phyloP scores from a whole-genome alignment of 2,329 filamentous ascomycete genomes.

The Alternaria ethzedia region DNA sequence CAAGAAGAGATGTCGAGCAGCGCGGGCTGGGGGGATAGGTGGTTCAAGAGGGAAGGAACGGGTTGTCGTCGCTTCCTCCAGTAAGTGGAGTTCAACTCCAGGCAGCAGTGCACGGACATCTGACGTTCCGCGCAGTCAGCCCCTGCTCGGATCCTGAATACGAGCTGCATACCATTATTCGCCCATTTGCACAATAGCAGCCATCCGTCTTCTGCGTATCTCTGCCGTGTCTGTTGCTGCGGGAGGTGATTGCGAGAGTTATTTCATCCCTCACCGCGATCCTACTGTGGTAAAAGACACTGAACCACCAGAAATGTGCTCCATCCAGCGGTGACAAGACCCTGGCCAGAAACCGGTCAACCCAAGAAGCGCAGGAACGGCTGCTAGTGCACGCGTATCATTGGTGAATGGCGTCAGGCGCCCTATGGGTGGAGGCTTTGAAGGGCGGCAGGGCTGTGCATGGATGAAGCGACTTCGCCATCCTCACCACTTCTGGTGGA shows the following conservation, averaged over 20 bases:
- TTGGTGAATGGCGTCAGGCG: slow-evolving; percentile 16
- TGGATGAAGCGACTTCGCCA: slow-evolving; percentile 5
- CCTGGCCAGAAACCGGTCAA: slow-evolving; percentile 23
- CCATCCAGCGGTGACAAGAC: slow-evolving; percentile 5
- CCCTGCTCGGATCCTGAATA: slow-evolving; percentile 19
- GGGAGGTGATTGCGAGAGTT: neutral
- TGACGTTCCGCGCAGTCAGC: slow-evolving; percentile 1
- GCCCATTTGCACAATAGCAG: slow-evolving; percentile 1
- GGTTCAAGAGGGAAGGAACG: slow-evolving; percentile 23
- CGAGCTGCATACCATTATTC: slow-evolving; percentile 28
- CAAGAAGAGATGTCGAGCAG: slow-evolving; percentile 20
- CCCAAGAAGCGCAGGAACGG: slow-evolving; percentile 29
- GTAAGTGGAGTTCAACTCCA: neutral
- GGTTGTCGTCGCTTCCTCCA: slow-evolving; percentile 20
- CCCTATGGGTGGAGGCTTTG: slow-evolving; percentile 13
- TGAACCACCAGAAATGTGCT: neutral
- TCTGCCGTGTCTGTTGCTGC: neutral
- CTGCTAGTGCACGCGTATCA: slow-evolving; percentile 18
- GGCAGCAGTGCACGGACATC: slow-evolving; percentile 1
- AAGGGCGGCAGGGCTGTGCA: slow-evolving; percentile 25
- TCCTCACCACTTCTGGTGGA: slow-evolving; percentile 4
- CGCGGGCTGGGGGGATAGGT: slow-evolving; percentile 26
- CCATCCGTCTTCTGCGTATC: neutral
- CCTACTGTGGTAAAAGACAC: neutral
- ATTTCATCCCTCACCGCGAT: slow-evolving; percentile 1